Evolutionary conservation across 192 early-diverging fungal species (phyloP).

Genomic region (Entophlyctis helioformis): DNA sequence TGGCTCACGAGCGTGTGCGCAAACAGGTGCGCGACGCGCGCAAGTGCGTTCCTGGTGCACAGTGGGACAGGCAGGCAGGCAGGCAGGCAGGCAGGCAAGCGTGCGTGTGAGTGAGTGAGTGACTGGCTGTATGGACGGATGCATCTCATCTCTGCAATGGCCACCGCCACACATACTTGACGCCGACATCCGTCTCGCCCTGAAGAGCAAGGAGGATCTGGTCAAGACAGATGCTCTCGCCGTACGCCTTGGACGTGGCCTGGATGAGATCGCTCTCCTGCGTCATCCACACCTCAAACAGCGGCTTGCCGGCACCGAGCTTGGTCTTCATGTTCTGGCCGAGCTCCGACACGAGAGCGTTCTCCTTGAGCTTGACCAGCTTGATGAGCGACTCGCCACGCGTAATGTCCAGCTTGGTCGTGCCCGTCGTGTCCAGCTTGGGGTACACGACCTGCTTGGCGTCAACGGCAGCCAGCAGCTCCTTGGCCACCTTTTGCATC

Average conservation of each 20-base stretch:
- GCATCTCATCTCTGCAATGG: too few relatives aligned
- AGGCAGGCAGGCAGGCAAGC: too few relatives aligned
- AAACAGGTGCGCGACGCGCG: slow-evolving; percentile 35
- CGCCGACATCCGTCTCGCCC: slow-evolving; percentile 10
- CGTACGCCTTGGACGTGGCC: slow-evolving; percentile 48
- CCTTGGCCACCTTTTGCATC: slow-evolving; percentile 70
- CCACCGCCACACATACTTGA: slow-evolving; percentile 9
- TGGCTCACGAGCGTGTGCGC: slow-evolving; percentile 30
- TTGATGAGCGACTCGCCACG: slow-evolving; percentile 28
- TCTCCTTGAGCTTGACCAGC: slow-evolving; percentile 19
- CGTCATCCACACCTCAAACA: slow-evolving; percentile 70
- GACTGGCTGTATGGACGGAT: too few relatives aligned
- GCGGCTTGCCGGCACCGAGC: slow-evolving; percentile 24
- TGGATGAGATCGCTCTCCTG: slow-evolving; percentile 62
- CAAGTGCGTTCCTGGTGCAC: slow-evolving; percentile 17
- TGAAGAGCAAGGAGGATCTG: slow-evolving; percentile 30
- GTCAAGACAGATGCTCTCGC: slow-evolving; percentile 54
- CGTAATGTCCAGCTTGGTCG: slow-evolving; percentile 21
- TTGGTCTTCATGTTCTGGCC: slow-evolving; percentile 35
- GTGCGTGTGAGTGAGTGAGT: too few relatives aligned
- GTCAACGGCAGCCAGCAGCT: slow-evolving; percentile 45
- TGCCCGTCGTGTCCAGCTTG: slow-evolving; percentile 20
- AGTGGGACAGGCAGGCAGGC: too few relatives aligned
- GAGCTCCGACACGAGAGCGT: slow-evolving; percentile 20
- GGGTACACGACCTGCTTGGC: slow-evolving; percentile 27